These are phyloP conservation scores for Hanseniaspora lindneri DNA, from an alignment of 805 yeast species.

Conservation along the genomic window DNA sequence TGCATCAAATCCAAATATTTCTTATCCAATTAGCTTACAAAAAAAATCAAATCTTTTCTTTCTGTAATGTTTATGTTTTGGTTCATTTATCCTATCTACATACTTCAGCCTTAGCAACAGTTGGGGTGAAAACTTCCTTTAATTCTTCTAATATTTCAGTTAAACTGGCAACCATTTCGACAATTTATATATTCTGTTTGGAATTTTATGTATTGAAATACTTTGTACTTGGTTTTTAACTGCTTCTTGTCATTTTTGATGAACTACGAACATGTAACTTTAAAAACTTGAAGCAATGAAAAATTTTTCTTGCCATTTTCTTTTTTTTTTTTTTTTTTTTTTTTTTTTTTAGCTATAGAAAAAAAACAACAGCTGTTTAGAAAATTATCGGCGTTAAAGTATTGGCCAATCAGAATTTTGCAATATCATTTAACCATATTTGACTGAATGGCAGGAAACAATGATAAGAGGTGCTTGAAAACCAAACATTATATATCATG, in stretches of 20 bases:
- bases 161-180: constrained; percentile 30
- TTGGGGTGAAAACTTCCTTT: constrained; percentile 68
- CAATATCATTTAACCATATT: too few species aligned
- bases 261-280: background rate
- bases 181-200: background rate
- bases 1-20: too few species aligned
- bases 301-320: background rate
- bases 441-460: too few species aligned
- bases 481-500: too few species aligned
- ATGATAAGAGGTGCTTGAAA: too few species aligned
- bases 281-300: background rate
- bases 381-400: background rate
- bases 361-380: background rate
- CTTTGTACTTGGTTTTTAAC: background rate
- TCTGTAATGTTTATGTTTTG: too few species aligned
- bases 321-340: background rate
- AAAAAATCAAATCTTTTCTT: background rate
- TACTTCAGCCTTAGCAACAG: constrained; percentile 68
- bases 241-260: too few species aligned
- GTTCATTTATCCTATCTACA: background rate
- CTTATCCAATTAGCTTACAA: too few species aligned
- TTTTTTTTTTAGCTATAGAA: background rate
- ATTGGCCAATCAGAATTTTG: background rate
- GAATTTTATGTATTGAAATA: background rate
- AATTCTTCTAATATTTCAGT: constrained; percentile 44